Evolutionary conservation across 352 stramenopile genomes (phyloP).

Genomic region (Blastocystis sp.): DNA sequence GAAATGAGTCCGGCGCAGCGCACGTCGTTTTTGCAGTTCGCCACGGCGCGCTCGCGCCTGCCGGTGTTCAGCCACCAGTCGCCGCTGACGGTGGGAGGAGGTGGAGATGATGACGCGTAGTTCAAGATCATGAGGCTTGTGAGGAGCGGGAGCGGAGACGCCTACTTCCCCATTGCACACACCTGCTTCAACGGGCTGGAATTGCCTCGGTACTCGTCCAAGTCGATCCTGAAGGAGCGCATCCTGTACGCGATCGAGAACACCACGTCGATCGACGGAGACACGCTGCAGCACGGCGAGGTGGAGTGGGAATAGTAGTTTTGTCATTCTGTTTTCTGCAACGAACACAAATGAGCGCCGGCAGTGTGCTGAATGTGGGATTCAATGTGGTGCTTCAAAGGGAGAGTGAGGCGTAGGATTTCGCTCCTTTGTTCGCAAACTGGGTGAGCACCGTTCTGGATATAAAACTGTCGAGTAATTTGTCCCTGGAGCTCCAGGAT

Average conservation of each 20-base stretch:
- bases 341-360: neutral
- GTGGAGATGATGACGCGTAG: conserved; percentile 69
- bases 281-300: conserved; percentile 72
- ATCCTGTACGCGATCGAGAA: conserved; percentile 74
- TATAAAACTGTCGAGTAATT: conserved; percentile 34
- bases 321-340: neutral
- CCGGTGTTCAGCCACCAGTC: conserved; percentile 32
- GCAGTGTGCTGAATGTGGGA: neutral
- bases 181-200: conserved; percentile 98
- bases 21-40: conserved; percentile 54
- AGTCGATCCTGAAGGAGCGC: conserved; percentile 72
- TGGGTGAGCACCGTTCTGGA: conserved; percentile 52
- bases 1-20: conserved; percentile 27
- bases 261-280: conserved; percentile 74
- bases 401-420: conserved; percentile 33
- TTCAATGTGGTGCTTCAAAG: neutral
- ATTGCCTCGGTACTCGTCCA: conserved; percentile 86
- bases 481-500: conserved; percentile 38
- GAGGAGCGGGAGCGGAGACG: conserved; percentile 73
- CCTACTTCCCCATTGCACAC: conserved; percentile 89
- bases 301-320: conserved; percentile 54
- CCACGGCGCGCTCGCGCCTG: conserved; percentile 48
- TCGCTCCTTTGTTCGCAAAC: conserved; percentile 41
- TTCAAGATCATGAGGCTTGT: conserved; percentile 72
- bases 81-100: conserved; percentile 3